Conservation (phyloP, 2,329 filamentous ascomycete species). For the Trichoderma brevicompactum region DNA sequence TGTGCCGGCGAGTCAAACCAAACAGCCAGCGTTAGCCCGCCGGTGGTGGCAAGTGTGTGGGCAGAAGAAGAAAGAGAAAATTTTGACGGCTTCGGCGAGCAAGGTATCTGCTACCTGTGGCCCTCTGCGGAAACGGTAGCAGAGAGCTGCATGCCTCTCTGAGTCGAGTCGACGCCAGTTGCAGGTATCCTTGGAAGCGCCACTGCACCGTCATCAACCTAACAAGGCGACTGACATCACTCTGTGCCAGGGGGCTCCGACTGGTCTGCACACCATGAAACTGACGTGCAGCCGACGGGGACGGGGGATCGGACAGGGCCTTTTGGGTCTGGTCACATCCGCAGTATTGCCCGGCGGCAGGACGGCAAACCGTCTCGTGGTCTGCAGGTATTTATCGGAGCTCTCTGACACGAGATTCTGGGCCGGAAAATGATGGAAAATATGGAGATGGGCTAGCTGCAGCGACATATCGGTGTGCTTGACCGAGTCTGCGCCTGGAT, state of each 20-base stretch:
- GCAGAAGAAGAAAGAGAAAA: neutral
- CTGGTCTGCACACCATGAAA: slow-evolving; percentile 26
- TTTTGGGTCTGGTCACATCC: slow-evolving; percentile 10
- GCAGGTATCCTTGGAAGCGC: slow-evolving; percentile 22
- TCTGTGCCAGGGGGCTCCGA: slow-evolving; percentile 10
- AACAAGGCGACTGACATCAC: slow-evolving; percentile 31
- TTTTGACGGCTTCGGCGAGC: slow-evolving; percentile 4
- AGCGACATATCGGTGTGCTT: slow-evolving; percentile 10
- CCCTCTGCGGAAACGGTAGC: neutral
- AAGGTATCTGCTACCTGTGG: slow-evolving; percentile 9
- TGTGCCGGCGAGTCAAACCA: slow-evolving; percentile 7
- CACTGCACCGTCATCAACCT: slow-evolving; percentile 27
- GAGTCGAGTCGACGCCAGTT: neutral
- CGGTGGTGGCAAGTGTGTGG: slow-evolving; percentile 21
- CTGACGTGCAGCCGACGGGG: slow-evolving; percentile 28
- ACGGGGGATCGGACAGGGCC: slow-evolving; percentile 15
- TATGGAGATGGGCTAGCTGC: neutral
- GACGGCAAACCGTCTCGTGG: neutral
- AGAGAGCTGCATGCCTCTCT: slow-evolving; percentile 2
- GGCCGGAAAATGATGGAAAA: neutral
- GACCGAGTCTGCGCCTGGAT: neutral
- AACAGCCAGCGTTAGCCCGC: neutral
- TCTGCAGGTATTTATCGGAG: neutral
- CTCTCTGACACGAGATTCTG: neutral
- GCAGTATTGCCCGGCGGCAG: neutral